Conservation (phyloP, 78 protist species). For the Cavenderia fasciculata region DNA sequence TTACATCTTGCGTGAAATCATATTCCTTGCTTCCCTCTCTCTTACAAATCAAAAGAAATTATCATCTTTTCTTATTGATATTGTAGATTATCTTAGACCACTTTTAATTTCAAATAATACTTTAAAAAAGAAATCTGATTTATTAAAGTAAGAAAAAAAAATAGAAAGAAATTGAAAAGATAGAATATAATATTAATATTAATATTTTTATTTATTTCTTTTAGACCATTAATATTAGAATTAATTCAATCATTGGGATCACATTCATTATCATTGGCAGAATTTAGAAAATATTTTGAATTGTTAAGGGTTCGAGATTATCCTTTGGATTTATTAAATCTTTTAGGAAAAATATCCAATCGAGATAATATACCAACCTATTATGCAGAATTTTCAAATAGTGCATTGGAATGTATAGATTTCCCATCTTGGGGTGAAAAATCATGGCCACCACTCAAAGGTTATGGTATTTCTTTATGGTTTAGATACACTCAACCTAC, state of each 20-base stretch:
- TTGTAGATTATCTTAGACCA: conserved; percentile 49
- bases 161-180: background rate
- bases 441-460: conserved; percentile 80
- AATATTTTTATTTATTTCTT: background rate
- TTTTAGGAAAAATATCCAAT: conserved; percentile 22
- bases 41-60: conserved; percentile 32
- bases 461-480: conserved; percentile 72
- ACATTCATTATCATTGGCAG: conserved; percentile 40
- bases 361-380: conserved; percentile 43
- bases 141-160: background rate
- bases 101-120: conserved; percentile 15
- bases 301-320: conserved; percentile 45
- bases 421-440: conserved; percentile 51
- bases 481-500: conserved; percentile 56
- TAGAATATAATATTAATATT: background rate
- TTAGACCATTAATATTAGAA: conserved; percentile 43
- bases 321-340: conserved; percentile 61
- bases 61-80: conserved; percentile 34
- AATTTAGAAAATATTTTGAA: conserved; percentile 58
- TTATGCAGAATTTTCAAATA: conserved; percentile 76
- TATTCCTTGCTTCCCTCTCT: conserved; percentile 33
- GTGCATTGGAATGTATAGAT: conserved; percentile 62
- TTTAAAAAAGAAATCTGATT: too few species aligned
- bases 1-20: conserved; percentile 51
- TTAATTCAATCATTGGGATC: conserved; percentile 49